Evolutionary conservation across 108 stramenopile species (phyloP).

Genomic region (Cyclotella cryptica): DNA sequence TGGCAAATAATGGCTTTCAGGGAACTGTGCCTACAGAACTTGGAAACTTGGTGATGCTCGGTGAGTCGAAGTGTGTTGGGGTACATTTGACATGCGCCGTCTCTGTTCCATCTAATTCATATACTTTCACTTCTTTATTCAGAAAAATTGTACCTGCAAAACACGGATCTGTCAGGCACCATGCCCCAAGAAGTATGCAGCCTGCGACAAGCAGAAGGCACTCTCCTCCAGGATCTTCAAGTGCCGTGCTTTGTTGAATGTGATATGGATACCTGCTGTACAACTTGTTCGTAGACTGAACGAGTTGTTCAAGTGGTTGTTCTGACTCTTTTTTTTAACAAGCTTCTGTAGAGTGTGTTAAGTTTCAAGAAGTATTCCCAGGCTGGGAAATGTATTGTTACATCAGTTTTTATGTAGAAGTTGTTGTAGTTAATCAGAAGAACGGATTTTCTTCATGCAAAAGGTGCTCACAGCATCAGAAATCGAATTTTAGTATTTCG

Average conservation of each 20-base stretch:
- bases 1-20: slow-evolving; percentile 55
- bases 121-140: background rate
- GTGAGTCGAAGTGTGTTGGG: slow-evolving; percentile 23
- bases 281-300: slow-evolving; percentile 37
- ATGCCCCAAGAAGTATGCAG: slow-evolving; percentile 43
- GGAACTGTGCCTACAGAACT: slow-evolving; percentile 69
- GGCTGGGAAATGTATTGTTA: too few species aligned
- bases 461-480: too few species aligned
- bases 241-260: slow-evolving; percentile 47
- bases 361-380: too few species aligned
- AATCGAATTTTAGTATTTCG: too few species aligned
- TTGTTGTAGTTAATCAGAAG: too few species aligned
- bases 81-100: background rate
- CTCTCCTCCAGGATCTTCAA: slow-evolving; percentile 28
- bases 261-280: slow-evolving; percentile 31
- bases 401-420: too few species aligned
- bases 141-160: slow-evolving; percentile 42
- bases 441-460: too few species aligned
- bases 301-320: background rate
- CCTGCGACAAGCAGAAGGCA: slow-evolving; percentile 31
- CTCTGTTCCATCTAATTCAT: background rate
- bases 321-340: background rate
- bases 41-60: slow-evolving; percentile 40
- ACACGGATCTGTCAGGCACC: slow-evolving; percentile 38
- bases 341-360: too few species aligned